A percentile compares a stretch with the other conserved stretches of the same genome.
These are phyloP conservation scores for Biscutella auriculata DNA, from an alignment of 441 rosid species.

Conservation along the genomic window DNA sequence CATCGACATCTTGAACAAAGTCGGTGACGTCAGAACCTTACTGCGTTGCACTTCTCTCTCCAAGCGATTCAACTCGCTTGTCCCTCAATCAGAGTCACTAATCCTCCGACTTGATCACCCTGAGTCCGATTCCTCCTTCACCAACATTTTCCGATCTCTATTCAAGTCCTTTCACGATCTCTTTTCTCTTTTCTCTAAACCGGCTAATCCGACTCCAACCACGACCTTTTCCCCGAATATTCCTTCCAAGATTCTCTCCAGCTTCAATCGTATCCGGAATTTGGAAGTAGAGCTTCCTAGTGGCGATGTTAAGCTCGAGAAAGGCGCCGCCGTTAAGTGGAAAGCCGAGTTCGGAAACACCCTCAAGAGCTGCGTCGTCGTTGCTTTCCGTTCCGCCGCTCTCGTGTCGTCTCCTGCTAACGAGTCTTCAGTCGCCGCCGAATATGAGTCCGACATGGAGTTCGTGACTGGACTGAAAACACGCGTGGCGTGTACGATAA, in stretches of 20 bases:
- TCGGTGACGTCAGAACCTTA: constrained; percentile 19
- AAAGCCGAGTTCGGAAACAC: constrained; percentile 17
- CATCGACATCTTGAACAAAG: constrained; percentile 23
- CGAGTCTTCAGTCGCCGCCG: background rate
- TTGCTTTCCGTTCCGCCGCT: constrained; percentile 19
- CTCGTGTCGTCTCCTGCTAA: background rate
- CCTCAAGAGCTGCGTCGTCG: constrained; percentile 14
- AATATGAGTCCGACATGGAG: constrained; percentile 11
- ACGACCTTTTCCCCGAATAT: background rate
- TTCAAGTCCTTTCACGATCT: constrained; percentile 4
- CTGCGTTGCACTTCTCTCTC: constrained; percentile 17
- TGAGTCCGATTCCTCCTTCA: background rate
- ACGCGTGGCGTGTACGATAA: constrained; percentile 22
- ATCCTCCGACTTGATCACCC: constrained; percentile 9
- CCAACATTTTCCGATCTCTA: background rate
- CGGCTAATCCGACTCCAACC: background rate
- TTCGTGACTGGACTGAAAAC: constrained; percentile 19
- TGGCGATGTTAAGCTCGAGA: constrained; percentile 1
- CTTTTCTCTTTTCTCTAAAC: constrained; percentile 14
- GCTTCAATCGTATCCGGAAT: background rate
- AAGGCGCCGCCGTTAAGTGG: constrained; percentile 18
- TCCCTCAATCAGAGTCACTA: constrained; percentile 20
- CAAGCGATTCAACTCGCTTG: constrained; percentile 20
- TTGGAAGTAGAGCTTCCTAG: constrained; percentile 6
- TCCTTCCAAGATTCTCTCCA: constrained; percentile 15